Conservation (phyloP, 2,329 filamentous ascomycete species). For the Cercospora sesami region DNA sequence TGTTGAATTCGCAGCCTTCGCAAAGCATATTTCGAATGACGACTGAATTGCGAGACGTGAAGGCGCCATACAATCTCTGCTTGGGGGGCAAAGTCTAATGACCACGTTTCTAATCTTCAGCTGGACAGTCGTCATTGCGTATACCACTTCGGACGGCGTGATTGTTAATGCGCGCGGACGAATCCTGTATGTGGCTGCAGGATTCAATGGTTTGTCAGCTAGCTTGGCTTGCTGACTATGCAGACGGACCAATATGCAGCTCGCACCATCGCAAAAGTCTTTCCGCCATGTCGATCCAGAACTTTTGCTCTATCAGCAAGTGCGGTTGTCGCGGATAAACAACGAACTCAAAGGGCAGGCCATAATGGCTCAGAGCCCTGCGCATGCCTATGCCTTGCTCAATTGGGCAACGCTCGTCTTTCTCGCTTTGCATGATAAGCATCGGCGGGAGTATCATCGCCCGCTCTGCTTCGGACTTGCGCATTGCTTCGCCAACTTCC, state of each 20-base stretch:
- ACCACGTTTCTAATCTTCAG: too few relatives aligned
- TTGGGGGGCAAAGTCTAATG: too few relatives aligned
- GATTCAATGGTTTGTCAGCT: conserved; percentile 2
- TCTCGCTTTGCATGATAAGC: conserved; percentile 41
- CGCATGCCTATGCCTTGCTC: conserved; percentile 40
- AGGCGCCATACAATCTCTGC: too few relatives aligned
- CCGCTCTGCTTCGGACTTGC: conserved; percentile 14
- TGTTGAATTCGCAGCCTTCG: too few relatives aligned
- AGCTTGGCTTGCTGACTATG: conserved; percentile 6
- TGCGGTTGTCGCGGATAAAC: conserved; percentile 42
- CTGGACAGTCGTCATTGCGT: too few relatives aligned
- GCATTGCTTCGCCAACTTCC: conserved; percentile 33
- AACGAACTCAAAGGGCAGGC: conserved; percentile 39
- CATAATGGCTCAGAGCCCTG: conserved; percentile 33
- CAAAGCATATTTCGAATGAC: too few relatives aligned
- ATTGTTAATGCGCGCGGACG: background rate
- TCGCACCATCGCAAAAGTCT: conserved; percentile 23
- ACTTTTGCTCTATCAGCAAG: conserved; percentile 35
- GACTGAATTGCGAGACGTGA: too few relatives aligned
- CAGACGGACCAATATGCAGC: conserved; percentile 20
- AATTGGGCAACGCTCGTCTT: conserved; percentile 40
- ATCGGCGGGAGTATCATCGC: conserved; percentile 35
- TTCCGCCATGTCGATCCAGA: conserved; percentile 24
- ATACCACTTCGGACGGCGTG: too few relatives aligned
- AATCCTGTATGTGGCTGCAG: background rate